Percentiles rank a stretch among this genome's conserved stretches.
Evolutionary conservation across 768 basidiomycete species (phyloP).

Genomic region (Lanmaoa rubissima): DNA sequence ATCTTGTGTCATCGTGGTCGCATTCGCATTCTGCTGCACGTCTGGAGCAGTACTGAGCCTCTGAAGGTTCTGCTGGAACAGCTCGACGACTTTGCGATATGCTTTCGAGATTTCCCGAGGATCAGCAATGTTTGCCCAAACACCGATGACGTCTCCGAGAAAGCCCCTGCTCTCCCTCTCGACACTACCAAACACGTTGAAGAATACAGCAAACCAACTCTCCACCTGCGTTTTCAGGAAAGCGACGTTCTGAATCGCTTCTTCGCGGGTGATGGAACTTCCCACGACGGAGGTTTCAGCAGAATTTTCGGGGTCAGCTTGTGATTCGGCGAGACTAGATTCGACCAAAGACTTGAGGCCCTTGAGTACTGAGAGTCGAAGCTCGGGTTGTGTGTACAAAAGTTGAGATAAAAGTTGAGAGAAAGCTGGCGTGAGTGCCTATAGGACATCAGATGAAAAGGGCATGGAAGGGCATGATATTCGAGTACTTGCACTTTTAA

Average conservation of each 20-base stretch:
- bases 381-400: slow-evolving; percentile 84
- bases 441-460: slow-evolving; percentile 2
- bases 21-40: slow-evolving; percentile 39
- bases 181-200: slow-evolving; percentile 93
- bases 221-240: slow-evolving; percentile 78
- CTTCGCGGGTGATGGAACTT: slow-evolving; percentile 47
- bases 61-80: slow-evolving; percentile 65
- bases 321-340: slow-evolving; percentile 61
- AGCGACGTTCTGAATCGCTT: slow-evolving; percentile 63
- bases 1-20: slow-evolving; percentile 70
- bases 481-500: slow-evolving; percentile 53
- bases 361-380: slow-evolving; percentile 78
- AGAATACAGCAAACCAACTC: slow-evolving; percentile 92
- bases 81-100: slow-evolving; percentile 70
- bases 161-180: slow-evolving; percentile 69
- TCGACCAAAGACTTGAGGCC: slow-evolving; percentile 82
- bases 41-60: slow-evolving; percentile 35
- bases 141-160: slow-evolving; percentile 84
- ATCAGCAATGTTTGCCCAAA: slow-evolving; percentile 83
- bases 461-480: neutral
- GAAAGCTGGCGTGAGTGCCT: slow-evolving; percentile 77
- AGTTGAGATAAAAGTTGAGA: slow-evolving; percentile 90
- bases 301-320: slow-evolving; percentile 29
- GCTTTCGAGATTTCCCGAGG: slow-evolving; percentile 79
- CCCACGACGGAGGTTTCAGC: slow-evolving; percentile 26